A percentile compares a stretch with the other conserved stretches of the same genome.
phyloP scores from a whole-genome alignment of 2,329 filamentous ascomycete species.

The Botrytis tulipae region DNA sequence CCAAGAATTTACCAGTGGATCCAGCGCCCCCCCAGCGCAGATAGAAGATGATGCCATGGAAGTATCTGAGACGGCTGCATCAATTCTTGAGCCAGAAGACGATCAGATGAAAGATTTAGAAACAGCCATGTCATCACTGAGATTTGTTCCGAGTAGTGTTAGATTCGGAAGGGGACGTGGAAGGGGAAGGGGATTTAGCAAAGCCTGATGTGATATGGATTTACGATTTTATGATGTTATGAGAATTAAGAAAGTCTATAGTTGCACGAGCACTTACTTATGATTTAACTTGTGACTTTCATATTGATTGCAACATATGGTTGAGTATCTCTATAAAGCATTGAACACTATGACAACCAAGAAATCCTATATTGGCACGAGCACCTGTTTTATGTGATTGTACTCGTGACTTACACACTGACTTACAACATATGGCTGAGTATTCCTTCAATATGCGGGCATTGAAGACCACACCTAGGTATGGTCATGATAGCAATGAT shows the following conservation, averaged over 20 bases:
- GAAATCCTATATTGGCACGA: conserved; percentile 9
- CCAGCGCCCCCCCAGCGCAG: neutral
- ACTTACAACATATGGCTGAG: neutral
- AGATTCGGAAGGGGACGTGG: conserved; percentile 53
- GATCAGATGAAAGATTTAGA: conserved; percentile 58
- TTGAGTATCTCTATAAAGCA: neutral
- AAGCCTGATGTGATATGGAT: conserved; percentile 25
- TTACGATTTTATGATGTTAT: conserved; percentile 9
- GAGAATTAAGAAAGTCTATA: conserved; percentile 15
- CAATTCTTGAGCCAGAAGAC: conserved; percentile 24
- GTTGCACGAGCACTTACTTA: conserved; percentile 1
- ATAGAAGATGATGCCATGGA: conserved; percentile 48
- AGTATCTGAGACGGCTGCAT: conserved; percentile 53
- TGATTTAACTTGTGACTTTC: neutral
- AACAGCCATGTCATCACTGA: conserved; percentile 67
- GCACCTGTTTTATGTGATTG: neutral
- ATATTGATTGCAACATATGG: neutral
- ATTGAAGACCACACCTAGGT: neutral
- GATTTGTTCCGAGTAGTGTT: conserved; percentile 67
- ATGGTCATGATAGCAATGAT: neutral
- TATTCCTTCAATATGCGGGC: neutral
- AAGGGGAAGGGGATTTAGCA: conserved; percentile 36
- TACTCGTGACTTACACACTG: neutral
- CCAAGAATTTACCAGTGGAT: neutral
- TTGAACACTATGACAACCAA: neutral